Conservation (phyloP, 495 filamentous ascomycete genomes). For the Rhypophila decipiens region DNA sequence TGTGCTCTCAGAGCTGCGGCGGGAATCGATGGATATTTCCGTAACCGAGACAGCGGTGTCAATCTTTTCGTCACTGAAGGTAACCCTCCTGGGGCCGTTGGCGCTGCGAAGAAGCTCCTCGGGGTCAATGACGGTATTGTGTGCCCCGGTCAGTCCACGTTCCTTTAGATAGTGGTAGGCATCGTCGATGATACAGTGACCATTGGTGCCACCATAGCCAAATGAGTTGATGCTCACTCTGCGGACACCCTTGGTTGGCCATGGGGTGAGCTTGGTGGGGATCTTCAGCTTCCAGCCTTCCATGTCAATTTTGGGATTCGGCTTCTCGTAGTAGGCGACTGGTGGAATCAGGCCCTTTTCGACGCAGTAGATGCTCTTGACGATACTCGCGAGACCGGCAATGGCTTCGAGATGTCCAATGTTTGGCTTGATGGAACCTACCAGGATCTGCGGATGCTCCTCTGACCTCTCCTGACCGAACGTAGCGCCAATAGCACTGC, state of each 20-base stretch:
- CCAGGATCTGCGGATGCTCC: conserved; percentile 27
- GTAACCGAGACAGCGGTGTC: background rate
- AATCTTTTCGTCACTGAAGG: too few species aligned
- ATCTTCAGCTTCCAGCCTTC: conserved; percentile 3
- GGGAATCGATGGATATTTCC: background rate
- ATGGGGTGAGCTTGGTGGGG: background rate
- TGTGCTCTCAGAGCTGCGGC: background rate
- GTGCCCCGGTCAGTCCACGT: conserved; percentile 1
- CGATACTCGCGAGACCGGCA: conserved; percentile 42
- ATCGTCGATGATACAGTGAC: background rate
- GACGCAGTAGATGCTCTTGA: conserved; percentile 44
- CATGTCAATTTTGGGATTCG: conserved; percentile 35
- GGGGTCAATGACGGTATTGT: background rate
- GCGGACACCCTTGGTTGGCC: background rate
- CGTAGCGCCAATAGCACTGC: conserved; percentile 35
- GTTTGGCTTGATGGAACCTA: conserved; percentile 50
- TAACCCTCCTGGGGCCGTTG: too few species aligned
- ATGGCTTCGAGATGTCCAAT: conserved; percentile 49
- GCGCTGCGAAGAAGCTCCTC: too few species aligned
- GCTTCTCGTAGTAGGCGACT: conserved; percentile 36
- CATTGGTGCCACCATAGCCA: conserved; percentile 2
- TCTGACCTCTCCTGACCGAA: conserved; percentile 21
- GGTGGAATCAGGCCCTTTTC: conserved; percentile 41
- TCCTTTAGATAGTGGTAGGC: background rate
- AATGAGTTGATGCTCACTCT: conserved; percentile 3